Evolutionary conservation across 163 green algal genomes (phyloP).

Genomic region (Coccomyxa subellipsoidea): DNA sequence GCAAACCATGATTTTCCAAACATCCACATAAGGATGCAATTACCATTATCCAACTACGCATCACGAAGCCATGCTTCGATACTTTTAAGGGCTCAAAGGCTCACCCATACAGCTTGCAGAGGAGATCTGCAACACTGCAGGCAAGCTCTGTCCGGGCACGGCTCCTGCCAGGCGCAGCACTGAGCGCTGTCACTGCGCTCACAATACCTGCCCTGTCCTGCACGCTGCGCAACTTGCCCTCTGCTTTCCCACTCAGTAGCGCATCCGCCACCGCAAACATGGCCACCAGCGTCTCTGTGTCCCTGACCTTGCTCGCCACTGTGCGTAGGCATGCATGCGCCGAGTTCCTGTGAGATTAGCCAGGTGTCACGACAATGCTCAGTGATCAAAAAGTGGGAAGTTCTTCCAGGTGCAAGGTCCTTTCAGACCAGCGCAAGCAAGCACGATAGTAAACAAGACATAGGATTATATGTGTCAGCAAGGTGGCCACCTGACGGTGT

Average conservation of each 20-base stretch:
- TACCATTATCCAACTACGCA: neutral
- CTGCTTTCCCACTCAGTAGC: constrained; percentile 57
- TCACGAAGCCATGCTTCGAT: too few species aligned
- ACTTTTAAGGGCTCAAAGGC: too few species aligned
- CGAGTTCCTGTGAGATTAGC: neutral
- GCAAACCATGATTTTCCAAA: neutral
- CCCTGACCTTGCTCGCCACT: neutral
- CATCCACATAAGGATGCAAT: neutral
- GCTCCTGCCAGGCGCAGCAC: neutral
- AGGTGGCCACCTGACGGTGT: constrained; percentile 40
- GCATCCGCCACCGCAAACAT: constrained; percentile 30
- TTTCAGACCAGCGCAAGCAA: too few species aligned
- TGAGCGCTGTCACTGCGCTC: constrained; percentile 31
- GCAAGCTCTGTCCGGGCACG: constrained; percentile 27
- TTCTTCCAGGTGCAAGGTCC: too few species aligned
- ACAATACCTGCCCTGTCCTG: constrained; percentile 57
- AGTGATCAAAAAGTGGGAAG: too few species aligned
- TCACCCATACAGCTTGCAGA: constrained; percentile 29
- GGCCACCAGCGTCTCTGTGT: constrained; percentile 28
- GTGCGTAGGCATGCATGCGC: neutral
- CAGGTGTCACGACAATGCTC: neutral
- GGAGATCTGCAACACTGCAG: constrained; percentile 35
- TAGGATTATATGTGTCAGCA: neutral
- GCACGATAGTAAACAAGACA: too few species aligned
- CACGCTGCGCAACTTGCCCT: constrained; percentile 69